Evolutionary conservation across 352 stramenopile genomes (phyloP), one percentile per base, ranked within the genome.

Genomic region (Phytophthora pini): DNA sequence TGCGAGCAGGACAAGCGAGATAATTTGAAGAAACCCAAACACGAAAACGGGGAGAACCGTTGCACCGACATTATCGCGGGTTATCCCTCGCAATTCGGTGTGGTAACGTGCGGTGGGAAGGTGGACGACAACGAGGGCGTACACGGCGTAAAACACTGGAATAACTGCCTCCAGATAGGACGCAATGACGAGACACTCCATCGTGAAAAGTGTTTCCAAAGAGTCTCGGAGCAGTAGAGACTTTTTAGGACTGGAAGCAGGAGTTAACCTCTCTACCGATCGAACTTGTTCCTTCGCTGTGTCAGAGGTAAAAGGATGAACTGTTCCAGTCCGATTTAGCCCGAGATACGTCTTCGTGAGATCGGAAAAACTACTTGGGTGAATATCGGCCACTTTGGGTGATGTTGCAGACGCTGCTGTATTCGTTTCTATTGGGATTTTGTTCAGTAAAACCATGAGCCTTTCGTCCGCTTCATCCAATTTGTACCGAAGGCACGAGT

Each of bases 131-230:
- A 68, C 48, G 11, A 51, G 5, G 13, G 59, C 48, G 24, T 55
- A 78, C 5, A n/a, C 43, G 22, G 22, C 56, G 49, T 78, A 80
- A 26, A 77, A 57, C 0, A 77, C 3, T 0, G 68, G 72, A 39
- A 80, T 70, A 24, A 78, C 56, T 7, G 61, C 62, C 34, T 80
- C 72, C n/a, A 68, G 41, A 51, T 80, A 80, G 38, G 75, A 71
- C 22, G 74, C 47, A 0, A 80, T 54, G 2, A 63, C 51, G 9
- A 70, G 56, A 56, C 70, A 80, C 49, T 80, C 72, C 39, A 67
- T 67, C 9, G 65, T 68, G 41, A 72, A 80, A 1, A 72, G 43
- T 1, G 57, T 53, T 24, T 60, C 46, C 4, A 72, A 47, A 29
- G 65, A 57, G n/a, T 65, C 36, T 51, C 22, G 39, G 38, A 65